These are phyloP conservation scores for Hibiscus mutabilis DNA, from an alignment of 345 rosid genomes.

Conservation along the genomic window DNA sequence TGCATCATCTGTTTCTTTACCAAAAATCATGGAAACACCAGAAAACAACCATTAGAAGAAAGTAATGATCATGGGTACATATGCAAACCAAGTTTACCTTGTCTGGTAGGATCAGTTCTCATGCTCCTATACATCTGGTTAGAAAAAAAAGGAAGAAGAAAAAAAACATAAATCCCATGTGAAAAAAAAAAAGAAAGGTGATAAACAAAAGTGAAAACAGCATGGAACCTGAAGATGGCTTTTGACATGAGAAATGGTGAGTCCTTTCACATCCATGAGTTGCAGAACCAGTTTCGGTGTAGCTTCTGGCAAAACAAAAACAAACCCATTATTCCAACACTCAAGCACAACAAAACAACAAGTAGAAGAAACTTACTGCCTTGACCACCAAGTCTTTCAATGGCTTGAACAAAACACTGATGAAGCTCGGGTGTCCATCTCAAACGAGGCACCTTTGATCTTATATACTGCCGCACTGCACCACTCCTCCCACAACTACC, in stretches of 20 bases:
- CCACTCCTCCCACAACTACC: conserved; percentile 71
- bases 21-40: conserved; percentile 12
- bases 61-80: neutral
- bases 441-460: conserved; percentile 87
- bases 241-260: conserved; percentile 95
- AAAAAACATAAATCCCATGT: neutral
- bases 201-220: neutral
- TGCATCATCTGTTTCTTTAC: conserved; percentile 4
- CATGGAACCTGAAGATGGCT: conserved; percentile 87
- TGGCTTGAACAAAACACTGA: conserved; percentile 81
- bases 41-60: conserved; percentile 35
- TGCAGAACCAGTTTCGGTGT: conserved; percentile 97
- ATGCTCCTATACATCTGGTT: conserved; percentile 94
- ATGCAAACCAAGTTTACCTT: conserved; percentile 31
- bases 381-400: conserved; percentile 86
- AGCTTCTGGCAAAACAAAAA: conserved; percentile 43
- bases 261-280: conserved; percentile 95
- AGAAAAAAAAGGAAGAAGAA: neutral
- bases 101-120: conserved; percentile 59
- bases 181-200: neutral
- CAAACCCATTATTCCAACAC: neutral
- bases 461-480: conserved; percentile 75
- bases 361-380: conserved; percentile 36
- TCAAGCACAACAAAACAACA: neutral
- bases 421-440: conserved; percentile 99